Evolutionary conservation across 164 flowering plant species (phyloP), one percentile per base, ranked within the genome.

Genomic region (Saururus chinensis): DNA sequence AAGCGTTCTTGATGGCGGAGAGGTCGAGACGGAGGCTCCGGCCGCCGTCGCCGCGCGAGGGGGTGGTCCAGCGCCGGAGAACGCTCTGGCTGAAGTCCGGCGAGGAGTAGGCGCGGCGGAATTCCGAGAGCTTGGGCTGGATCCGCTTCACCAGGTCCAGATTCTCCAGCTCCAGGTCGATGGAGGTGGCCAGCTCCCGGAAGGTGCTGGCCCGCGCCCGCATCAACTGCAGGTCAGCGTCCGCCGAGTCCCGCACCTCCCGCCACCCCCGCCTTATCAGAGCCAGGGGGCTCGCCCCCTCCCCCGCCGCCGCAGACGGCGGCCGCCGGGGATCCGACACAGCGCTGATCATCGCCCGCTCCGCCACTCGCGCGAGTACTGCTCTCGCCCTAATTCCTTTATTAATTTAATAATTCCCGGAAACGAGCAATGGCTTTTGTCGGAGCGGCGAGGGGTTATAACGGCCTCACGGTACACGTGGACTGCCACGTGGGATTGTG

Each of bases 161-260:
- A 60, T 82, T 83, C 77, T 81, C 95, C 61, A 88, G 71, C 70
- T 85, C 95, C 16, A 81, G 72, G 61, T 87, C 90, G 68, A 87
- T 83, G 25, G 90, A 72, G 16, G 73, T 76, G 20, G 95, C 95
- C 0, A 87, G 73, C 51, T 80, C 76, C 77, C 80, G 82, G 69
- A 85, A 80, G 10, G 89, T 79, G 54, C 72, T 79, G 6, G 91
- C 95, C 17, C 95, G 70, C 64, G 73, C 66, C 30, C 68, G 66
- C 83, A 85, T 85, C 61, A 84, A 60, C 62, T 76, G 81, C 45
- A 87, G 66, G 66, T 87, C 95, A 20, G 86, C 84, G 42, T 78
- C 88, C 2, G 88, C 86, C 23, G 85, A 83, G 74, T 85, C 82
- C 10, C 77, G 77, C 25, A 87, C 89, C 65, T 80, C 88, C 40